Percentiles rank a stretch among this genome's conserved stretches.
phyloP scores from a whole-genome alignment of 2,329 filamentous ascomycete species.

The Mycogone perniciosa region DNA sequence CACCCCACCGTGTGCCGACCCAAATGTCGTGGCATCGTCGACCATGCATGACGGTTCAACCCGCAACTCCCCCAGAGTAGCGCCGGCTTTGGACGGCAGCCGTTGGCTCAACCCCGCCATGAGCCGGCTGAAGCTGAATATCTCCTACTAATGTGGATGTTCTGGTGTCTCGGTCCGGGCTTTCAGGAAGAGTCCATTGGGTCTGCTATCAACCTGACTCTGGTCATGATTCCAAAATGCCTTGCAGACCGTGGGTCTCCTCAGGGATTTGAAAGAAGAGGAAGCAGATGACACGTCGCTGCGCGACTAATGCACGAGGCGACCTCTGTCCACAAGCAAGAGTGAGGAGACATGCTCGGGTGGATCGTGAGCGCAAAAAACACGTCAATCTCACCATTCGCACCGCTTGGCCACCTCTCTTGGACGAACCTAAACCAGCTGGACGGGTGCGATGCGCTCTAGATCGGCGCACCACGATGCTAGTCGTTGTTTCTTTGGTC shows the following conservation, averaged over 20 bases:
- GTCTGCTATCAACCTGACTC: too few relatives aligned
- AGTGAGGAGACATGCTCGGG: background rate
- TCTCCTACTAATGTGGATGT: background rate
- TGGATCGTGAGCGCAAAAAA: too few relatives aligned
- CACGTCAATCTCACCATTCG: background rate
- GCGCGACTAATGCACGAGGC: background rate
- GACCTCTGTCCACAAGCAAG: background rate
- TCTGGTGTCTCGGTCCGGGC: too few relatives aligned
- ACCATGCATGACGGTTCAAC: conserved; percentile 29
- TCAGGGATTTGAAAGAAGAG: too few relatives aligned
- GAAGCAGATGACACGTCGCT: too few relatives aligned
- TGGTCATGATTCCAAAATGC: too few relatives aligned
- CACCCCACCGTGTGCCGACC: conserved; percentile 7
- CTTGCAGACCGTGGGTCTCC: too few relatives aligned
- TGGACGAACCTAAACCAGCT: conserved; percentile 17
- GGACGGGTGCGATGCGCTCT: conserved; percentile 21
- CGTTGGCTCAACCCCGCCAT: conserved; percentile 3
- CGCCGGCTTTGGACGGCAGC: conserved; percentile 8
- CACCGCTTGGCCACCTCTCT: conserved; percentile 15
- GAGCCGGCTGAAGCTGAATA: background rate
- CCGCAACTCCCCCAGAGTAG: conserved; percentile 26
- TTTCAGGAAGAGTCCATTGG: too few relatives aligned
- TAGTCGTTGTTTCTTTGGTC: background rate
- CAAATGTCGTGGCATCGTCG: conserved; percentile 20
- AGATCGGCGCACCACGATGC: conserved; percentile 17